These are phyloP conservation scores for Abortiporus biennis DNA, from an alignment of 1,284 basidiomycete species.

Conservation along the genomic window DNA sequence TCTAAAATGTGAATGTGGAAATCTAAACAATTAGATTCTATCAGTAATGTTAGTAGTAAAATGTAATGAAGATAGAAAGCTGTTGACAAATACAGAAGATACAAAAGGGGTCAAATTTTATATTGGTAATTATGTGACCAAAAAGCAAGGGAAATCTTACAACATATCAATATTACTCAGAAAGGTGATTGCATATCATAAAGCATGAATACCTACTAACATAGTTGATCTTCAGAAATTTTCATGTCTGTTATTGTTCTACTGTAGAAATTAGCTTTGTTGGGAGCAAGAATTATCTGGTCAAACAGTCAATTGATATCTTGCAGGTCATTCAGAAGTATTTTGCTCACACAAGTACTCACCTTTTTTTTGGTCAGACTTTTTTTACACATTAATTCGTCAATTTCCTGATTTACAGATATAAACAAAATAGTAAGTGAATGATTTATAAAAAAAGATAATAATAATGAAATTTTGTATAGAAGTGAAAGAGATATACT, in stretches of 20 bases:
- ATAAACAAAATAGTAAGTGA: too few relatives aligned
- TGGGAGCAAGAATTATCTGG: conserved; percentile 29
- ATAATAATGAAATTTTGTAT: not conserved
- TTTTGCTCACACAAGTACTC: conserved; percentile 27
- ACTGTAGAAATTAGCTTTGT: conserved; percentile 23
- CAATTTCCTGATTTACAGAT: too few relatives aligned
- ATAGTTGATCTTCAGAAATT: conserved; percentile 13
- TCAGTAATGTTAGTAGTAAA: conserved; percentile 15
- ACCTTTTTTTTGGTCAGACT: conserved; percentile 29
- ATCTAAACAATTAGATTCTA: conserved; percentile 26
- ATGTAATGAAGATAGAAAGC: conserved; percentile 31
- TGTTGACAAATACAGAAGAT: conserved; percentile 26
- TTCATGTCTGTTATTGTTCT: conserved; percentile 19
- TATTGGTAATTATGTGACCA: conserved; percentile 22
- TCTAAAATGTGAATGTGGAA: conserved; percentile 17
- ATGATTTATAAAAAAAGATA: not conserved
- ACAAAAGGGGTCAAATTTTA: conserved; percentile 23
- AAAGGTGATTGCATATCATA: conserved; percentile 21
- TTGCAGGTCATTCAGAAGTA: conserved; percentile 30
- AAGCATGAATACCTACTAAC: conserved; percentile 9
- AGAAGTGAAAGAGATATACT: not conserved
- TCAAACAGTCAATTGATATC: conserved; percentile 27
- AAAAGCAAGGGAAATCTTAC: conserved; percentile 15
- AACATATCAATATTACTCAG: conserved; percentile 28
- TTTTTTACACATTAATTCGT: too few relatives aligned